phyloP scores from a whole-genome alignment of 2,329 filamentous ascomycete genomes.

The Herpotrichia juniperi region DNA sequence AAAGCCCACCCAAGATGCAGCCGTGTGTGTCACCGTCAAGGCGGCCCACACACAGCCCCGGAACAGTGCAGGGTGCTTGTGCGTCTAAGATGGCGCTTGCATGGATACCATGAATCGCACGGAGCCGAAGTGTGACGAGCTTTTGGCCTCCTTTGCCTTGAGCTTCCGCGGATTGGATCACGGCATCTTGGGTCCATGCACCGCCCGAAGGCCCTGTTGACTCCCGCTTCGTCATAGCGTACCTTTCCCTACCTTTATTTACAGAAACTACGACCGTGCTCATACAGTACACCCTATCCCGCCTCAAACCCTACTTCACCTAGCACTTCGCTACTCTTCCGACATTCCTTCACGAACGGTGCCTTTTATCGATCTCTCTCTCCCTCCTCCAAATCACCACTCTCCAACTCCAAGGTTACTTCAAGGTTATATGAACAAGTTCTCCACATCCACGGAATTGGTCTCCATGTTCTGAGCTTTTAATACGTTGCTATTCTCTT shows the following conservation, averaged over 20 bases:
- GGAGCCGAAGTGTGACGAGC: too few relatives aligned
- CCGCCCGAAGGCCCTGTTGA: conserved; percentile 38
- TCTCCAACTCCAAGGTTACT: conserved; percentile 2
- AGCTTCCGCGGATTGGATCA: too few relatives aligned
- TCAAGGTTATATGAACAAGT: too few relatives aligned
- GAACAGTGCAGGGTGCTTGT: too few relatives aligned
- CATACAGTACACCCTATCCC: conserved; percentile 45
- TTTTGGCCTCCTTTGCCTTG: too few relatives aligned
- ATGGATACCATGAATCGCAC: too few relatives aligned
- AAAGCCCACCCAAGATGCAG: too few relatives aligned
- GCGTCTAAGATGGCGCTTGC: too few relatives aligned
- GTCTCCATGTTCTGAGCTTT: conserved; percentile 15
- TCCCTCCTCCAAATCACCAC: conserved; percentile 11
- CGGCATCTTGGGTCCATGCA: too few relatives aligned
- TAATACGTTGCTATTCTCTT: conserved; percentile 24
- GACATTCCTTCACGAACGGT: conserved; percentile 16
- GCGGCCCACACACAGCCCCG: too few relatives aligned
- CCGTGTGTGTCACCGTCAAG: too few relatives aligned
- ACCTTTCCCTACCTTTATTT: conserved; percentile 46
- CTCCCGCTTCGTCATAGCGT: conserved; percentile 46
- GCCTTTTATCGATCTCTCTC: conserved; percentile 14
- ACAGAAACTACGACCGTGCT: conserved; percentile 37
- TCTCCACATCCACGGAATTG: conserved; percentile 19
- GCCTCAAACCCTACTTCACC: conserved; percentile 34
- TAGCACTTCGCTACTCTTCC: conserved; percentile 18